Conservation (phyloP, 2,329 filamentous ascomycete genomes). For the Xylaria polymorpha region DNA sequence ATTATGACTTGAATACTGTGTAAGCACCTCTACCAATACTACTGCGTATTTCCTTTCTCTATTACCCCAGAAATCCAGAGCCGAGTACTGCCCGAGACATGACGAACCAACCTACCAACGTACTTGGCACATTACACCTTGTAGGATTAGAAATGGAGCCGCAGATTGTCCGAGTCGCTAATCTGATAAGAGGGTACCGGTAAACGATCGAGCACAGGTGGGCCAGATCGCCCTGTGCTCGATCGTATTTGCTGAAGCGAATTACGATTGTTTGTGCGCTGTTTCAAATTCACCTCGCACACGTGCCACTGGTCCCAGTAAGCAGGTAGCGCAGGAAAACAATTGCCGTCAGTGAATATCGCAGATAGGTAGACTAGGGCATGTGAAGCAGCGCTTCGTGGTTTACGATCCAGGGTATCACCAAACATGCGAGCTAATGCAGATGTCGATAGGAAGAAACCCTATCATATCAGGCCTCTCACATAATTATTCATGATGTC, state of each 20-base stretch:
- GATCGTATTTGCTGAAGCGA: slow-evolving; percentile 12
- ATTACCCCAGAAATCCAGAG: background rate
- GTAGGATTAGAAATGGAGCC: slow-evolving; percentile 8
- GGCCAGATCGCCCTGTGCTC: slow-evolving; percentile 1
- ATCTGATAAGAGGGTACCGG: slow-evolving; percentile 17
- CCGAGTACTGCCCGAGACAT: slow-evolving; percentile 33
- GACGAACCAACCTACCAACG: slow-evolving; percentile 3
- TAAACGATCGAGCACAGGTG: slow-evolving; percentile 12
- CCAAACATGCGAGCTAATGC: slow-evolving; percentile 34
- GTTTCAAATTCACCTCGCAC: slow-evolving; percentile 39
- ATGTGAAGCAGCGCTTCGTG: slow-evolving; percentile 39
- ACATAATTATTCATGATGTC: slow-evolving; percentile 5
- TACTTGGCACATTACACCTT: background rate
- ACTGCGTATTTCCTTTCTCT: background rate
- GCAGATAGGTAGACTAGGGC: slow-evolving; percentile 35
- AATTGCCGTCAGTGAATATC: slow-evolving; percentile 38
- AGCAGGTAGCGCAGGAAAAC: slow-evolving; percentile 24
- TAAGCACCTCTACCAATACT: background rate
- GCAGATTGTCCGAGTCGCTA: slow-evolving; percentile 23
- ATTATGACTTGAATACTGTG: background rate
- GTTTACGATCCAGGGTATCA: slow-evolving; percentile 35
- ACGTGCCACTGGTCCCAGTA: slow-evolving; percentile 39
- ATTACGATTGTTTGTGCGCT: slow-evolving; percentile 30
- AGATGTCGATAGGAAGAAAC: background rate
- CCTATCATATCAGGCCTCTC: slow-evolving; percentile 5